phyloP scores from a whole-genome alignment of 305 asterid species.

The Fraxinus angustifolia region DNA sequence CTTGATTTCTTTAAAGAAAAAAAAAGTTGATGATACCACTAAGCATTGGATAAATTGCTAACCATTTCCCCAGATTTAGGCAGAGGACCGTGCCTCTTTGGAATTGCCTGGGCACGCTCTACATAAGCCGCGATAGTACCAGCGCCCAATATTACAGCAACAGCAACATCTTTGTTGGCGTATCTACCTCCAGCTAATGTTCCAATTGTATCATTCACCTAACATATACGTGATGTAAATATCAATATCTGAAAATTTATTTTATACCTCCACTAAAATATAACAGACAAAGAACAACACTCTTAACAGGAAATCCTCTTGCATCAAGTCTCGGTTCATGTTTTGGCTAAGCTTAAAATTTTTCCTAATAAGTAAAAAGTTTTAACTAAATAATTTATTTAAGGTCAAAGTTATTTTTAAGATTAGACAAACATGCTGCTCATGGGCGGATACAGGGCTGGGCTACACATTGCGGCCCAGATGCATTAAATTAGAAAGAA shows the following conservation, averaged over 20 bases:
- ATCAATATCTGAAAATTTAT: not conserved
- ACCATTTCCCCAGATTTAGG: conserved; percentile 93
- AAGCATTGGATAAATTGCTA: conserved; percentile 19
- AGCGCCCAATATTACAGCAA: conserved; percentile 83
- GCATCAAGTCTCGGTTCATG: not conserved
- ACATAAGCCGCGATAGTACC: conserved; percentile 86
- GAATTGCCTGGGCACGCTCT: conserved; percentile 85
- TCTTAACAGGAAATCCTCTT: not conserved
- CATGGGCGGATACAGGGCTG: no score
- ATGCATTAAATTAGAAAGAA: no score
- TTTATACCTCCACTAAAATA: not conserved
- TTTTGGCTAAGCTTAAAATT: not conserved
- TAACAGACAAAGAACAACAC: not conserved
- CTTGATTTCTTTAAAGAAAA: not conserved
- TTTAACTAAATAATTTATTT: no score
- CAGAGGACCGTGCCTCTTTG: conserved; percentile 85
- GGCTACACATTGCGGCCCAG: no score
- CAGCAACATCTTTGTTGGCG: conserved; percentile 49
- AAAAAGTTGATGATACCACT: not conserved
- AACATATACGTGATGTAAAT: conserved; percentile 18
- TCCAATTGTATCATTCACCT: conserved; percentile 89
- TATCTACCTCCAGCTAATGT: conserved; percentile 88
- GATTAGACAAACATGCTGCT: not conserved
- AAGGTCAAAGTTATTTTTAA: not conserved
- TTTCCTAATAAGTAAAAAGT: not conserved